Evolutionary conservation across 768 basidiomycete genomes (phyloP).

Genomic region (Inosperma sp.): DNA sequence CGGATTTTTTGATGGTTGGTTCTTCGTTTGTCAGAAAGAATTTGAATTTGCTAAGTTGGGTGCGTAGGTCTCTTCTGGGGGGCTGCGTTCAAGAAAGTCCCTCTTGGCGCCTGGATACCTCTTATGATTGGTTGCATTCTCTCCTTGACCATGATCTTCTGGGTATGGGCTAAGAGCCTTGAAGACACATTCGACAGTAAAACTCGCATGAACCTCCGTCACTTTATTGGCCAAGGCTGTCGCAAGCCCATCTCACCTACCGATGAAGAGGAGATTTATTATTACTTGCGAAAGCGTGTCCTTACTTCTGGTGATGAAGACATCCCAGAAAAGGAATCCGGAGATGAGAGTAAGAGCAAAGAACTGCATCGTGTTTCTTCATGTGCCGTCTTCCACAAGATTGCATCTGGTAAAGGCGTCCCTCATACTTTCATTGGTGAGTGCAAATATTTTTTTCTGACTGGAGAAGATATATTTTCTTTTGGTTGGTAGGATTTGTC

Average conservation of each 20-base stretch:
- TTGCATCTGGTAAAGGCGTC: constrained; percentile 48
- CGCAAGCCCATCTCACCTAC: constrained; percentile 17
- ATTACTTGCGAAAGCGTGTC: neutral
- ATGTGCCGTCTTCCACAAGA: constrained; percentile 56
- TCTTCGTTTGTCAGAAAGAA: neutral
- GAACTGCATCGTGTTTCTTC: constrained; percentile 42
- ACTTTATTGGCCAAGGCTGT: constrained; percentile 42
- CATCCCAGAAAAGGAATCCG: constrained; percentile 17
- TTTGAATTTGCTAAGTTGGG: neutral
- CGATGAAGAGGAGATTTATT: constrained; percentile 13
- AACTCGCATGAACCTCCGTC: constrained; percentile 50
- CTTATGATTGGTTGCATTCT: constrained; percentile 51
- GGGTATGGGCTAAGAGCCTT: constrained; percentile 62
- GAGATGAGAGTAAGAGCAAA: constrained; percentile 21
- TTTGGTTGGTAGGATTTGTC: constrained; percentile 46
- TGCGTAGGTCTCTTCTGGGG: constrained; percentile 54
- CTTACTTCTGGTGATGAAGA: constrained; percentile 21
- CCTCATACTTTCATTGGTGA: constrained; percentile 59
- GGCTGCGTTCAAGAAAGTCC: constrained; percentile 56
- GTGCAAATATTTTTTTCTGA: neutral
- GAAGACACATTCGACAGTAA: constrained; percentile 59
- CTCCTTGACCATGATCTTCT: constrained; percentile 51
- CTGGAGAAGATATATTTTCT: neutral
- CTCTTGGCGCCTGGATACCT: constrained; percentile 65
- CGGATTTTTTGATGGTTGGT: constrained; percentile 60